These are phyloP conservation scores for Malbranchea zuffiana DNA, from an alignment of 2,329 filamentous ascomycete species.

Conservation along the genomic window DNA sequence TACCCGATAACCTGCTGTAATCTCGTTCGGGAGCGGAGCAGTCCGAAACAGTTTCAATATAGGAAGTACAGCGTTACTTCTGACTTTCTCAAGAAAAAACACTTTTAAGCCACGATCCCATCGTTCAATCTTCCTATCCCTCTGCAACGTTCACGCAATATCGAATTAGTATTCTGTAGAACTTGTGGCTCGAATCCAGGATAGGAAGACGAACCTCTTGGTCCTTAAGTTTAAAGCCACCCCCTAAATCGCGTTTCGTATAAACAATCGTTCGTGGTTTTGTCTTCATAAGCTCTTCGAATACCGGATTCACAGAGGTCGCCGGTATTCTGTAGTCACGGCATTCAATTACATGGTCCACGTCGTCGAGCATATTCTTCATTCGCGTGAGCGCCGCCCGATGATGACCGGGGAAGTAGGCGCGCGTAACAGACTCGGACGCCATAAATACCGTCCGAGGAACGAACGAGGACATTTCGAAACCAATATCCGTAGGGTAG, in stretches of 20 bases:
- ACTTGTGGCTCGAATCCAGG: background rate
- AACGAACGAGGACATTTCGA: slow-evolving; percentile 44
- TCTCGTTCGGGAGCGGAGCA: slow-evolving; percentile 3
- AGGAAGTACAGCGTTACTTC: slow-evolving; percentile 22
- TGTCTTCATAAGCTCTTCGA: slow-evolving; percentile 65
- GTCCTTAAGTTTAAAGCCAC: slow-evolving; percentile 30
- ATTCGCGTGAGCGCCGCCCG: slow-evolving; percentile 69
- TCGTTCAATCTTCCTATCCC: slow-evolving; percentile 25
- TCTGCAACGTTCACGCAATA: slow-evolving; percentile 16
- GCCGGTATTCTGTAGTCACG: slow-evolving; percentile 86
- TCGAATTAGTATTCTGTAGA: background rate
- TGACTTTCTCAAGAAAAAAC: slow-evolving; percentile 28
- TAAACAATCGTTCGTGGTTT: slow-evolving; percentile 74
- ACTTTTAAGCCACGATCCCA: slow-evolving; percentile 26
- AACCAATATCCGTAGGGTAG: no score
- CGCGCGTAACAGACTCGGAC: slow-evolving; percentile 65
- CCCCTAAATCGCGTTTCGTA: slow-evolving; percentile 73
- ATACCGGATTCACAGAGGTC: slow-evolving; percentile 78
- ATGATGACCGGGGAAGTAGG: slow-evolving; percentile 94
- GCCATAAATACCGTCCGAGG: slow-evolving; percentile 64
- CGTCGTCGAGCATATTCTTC: slow-evolving; percentile 64
- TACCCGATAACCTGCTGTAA: slow-evolving; percentile 67
- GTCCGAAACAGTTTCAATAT: slow-evolving; percentile 25
- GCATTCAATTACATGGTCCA: slow-evolving; percentile 86
- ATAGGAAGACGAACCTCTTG: slow-evolving; percentile 28